phyloP scores from a whole-genome alignment of 495 filamentous ascomycete genomes.

The Penicillium waksmanii region DNA sequence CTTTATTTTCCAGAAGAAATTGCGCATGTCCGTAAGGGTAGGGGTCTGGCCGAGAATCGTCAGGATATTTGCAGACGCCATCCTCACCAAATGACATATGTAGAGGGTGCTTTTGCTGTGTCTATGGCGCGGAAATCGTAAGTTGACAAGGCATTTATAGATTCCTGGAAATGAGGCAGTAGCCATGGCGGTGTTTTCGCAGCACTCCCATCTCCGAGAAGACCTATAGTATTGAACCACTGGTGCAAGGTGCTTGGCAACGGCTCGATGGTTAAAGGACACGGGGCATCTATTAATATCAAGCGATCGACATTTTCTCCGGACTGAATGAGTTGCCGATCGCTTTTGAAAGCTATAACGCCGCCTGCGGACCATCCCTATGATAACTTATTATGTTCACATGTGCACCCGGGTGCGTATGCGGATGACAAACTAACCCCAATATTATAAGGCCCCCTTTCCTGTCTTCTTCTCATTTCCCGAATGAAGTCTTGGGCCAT shows the following conservation, averaged over 20 bases:
- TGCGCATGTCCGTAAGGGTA: conserved; percentile 1
- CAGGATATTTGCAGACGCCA: conserved; percentile 1
- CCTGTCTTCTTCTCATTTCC: conserved; percentile 66
- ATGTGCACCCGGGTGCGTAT: too few relatives aligned
- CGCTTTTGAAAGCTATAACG: conserved; percentile 44
- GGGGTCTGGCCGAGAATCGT: neutral
- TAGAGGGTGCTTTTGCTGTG: neutral
- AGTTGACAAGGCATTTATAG: conserved; percentile 1
- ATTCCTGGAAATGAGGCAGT: neutral
- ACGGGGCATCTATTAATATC: conserved; percentile 42
- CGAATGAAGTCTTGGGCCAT: conserved; percentile 57
- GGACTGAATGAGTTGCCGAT: conserved; percentile 30
- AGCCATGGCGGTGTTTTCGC: conserved; percentile 1
- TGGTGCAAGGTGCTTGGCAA: neutral
- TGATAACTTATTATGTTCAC: neutral
- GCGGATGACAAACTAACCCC: conserved; percentile 24
- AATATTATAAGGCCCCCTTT: conserved; percentile 67
- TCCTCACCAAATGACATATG: conserved; percentile 5
- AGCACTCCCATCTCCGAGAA: neutral
- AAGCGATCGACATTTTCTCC: conserved; percentile 37
- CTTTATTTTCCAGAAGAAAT: conserved; percentile 2
- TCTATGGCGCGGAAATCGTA: neutral
- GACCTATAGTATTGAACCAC: conserved; percentile 6
- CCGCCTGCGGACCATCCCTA: conserved; percentile 58
- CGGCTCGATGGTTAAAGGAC: conserved; percentile 1